These are phyloP conservation scores for Micractinium sp. DNA, from an alignment of 139 green algal genomes.

Conservation along the genomic window DNA sequence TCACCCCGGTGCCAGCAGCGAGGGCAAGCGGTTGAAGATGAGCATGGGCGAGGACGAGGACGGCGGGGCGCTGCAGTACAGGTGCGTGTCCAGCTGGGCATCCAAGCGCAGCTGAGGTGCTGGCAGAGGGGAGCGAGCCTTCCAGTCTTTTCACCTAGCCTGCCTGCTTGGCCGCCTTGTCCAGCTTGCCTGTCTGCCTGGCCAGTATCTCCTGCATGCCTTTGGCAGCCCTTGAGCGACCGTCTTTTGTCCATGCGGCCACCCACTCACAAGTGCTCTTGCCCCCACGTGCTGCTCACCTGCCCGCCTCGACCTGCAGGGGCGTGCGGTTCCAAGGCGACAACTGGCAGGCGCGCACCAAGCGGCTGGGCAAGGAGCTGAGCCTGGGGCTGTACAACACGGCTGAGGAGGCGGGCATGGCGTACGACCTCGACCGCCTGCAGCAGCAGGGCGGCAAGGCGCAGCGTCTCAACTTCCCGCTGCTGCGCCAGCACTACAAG, in stretches of 20 bases:
- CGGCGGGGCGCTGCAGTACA: neutral
- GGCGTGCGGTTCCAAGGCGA: slow-evolving; percentile 28
- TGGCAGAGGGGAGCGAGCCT: neutral
- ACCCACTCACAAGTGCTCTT: neutral
- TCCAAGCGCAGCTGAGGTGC: neutral
- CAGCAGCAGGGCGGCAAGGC: slow-evolving; percentile 28
- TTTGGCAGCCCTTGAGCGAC: neutral
- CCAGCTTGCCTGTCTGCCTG: too few species aligned
- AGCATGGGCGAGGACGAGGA: neutral
- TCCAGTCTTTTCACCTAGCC: too few species aligned
- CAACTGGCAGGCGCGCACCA: slow-evolving; percentile 31
- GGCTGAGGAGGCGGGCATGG: slow-evolving; percentile 31
- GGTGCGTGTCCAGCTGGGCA: neutral
- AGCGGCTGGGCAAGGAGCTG: slow-evolving; percentile 7
- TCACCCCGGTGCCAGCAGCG: neutral
- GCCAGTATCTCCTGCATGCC: too few species aligned
- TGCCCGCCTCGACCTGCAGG: neutral
- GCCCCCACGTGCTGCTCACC: neutral
- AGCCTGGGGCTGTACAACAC: slow-evolving; percentile 32
- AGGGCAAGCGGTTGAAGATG: neutral
- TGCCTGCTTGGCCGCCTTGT: too few species aligned
- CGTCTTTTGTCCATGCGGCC: neutral
- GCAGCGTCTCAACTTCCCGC: slow-evolving; percentile 40
- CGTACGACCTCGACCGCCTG: slow-evolving; percentile 32
- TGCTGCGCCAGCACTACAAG: slow-evolving; percentile 29